A percentile compares a stretch with the other conserved stretches of the same genome.
These are phyloP conservation scores for Albifimbria verrucaria DNA, from an alignment of 2,329 filamentous ascomycete species.

Conservation along the genomic window DNA sequence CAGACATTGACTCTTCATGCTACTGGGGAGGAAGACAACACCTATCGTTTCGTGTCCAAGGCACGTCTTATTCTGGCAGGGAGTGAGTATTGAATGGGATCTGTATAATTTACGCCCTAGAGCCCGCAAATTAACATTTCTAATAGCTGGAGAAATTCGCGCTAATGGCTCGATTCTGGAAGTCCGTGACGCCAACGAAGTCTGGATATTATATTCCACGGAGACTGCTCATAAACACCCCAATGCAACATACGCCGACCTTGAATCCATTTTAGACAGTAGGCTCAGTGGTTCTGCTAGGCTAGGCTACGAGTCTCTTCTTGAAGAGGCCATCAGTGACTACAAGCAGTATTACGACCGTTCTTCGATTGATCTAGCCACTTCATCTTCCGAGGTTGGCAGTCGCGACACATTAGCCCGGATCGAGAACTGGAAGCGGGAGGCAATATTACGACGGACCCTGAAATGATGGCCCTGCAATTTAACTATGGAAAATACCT, in stretches of 20 bases:
- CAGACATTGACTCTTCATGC: constrained; percentile 2
- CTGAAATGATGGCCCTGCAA: constrained; percentile 23
- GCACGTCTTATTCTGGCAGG: not conserved
- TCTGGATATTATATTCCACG: constrained; percentile 11
- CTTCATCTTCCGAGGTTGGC: constrained; percentile 4
- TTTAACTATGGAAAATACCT: constrained; percentile 31
- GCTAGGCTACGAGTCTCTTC: not conserved
- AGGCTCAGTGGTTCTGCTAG: not conserved
- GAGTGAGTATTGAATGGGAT: not conserved
- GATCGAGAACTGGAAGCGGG: not conserved
- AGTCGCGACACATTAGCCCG: not conserved
- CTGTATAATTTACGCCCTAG: not conserved
- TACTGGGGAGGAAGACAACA: constrained; percentile 1
- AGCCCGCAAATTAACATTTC: not conserved
- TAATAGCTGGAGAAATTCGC: not conserved
- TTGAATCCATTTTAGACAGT: not conserved
- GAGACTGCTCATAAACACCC: constrained; percentile 5
- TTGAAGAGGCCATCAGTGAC: constrained; percentile 2
- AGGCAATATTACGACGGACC: constrained; percentile 7
- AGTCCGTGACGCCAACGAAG: constrained; percentile 9
- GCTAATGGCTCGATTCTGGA: constrained; percentile 6
- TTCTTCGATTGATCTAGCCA: constrained; percentile 11
- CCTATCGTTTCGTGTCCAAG: not conserved
- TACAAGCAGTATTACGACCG: constrained; percentile 10
- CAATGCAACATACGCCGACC: not conserved